Base-by-base conservation (phyloP, 2,329 filamentous ascomycete species). In the Alternaria ethzedia region DNA sequence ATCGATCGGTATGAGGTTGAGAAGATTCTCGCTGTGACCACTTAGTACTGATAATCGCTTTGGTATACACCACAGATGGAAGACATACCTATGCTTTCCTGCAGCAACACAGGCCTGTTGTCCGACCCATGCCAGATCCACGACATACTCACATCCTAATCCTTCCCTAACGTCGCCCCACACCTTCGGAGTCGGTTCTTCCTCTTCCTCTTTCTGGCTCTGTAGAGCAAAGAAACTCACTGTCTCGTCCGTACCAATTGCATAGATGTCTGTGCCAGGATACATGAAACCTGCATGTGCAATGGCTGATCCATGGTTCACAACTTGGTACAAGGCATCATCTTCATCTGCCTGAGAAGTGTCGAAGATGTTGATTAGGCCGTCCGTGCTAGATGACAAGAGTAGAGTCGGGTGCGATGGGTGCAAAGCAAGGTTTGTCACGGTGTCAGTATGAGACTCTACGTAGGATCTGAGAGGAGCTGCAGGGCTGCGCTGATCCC, bases 371-470 rank as follows among this genome's bases (percentile, higher is more conserved):
- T 91, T 94, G 71, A 95, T 86, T 1, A 95, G 86, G 7, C 91
- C 91, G 79, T 96, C 92, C 13, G 91, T 95, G 41, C 91, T 93
- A 46, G 91, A 91, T 1, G 91, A 93, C 11, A 95, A 84, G 6
- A 95, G 85, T 15, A 91, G 82, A 47, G 86, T 84, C 1, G 87
- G 84, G 52, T 86, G 82, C 3, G 79, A 82, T 0, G 89, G 89
- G 77, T 92, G 89, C 71, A 89, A 89, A 73, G 85, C 83, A 2
- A 90, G 79, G 69, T 86, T 84, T 3, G 88, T 90, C 58, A 90
- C 83, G 59, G 88, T 88, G 73, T 90, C 88, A 58, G 81, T 85
- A 63, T 85, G 83, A 4, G 81, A 83, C 61, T 85, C 83, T 21
- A 78, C 73, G 63, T 83, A 82, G 26, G 78, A 73, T 23, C 82